Conservation (phyloP, 148 eudicot species). For the Camellia japonica region DNA sequence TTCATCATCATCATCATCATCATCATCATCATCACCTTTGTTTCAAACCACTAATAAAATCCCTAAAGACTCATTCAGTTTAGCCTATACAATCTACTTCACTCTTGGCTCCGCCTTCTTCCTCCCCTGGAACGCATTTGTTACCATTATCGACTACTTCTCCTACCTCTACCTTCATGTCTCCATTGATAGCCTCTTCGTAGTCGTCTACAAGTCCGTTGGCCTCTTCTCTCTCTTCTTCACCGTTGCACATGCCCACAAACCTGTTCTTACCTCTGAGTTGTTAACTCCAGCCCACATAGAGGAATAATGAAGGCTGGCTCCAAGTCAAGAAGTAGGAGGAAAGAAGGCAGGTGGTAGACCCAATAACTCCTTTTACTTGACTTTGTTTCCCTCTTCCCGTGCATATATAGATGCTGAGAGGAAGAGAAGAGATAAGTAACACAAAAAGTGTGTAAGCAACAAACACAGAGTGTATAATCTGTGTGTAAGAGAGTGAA, state of each 20-base stretch:
- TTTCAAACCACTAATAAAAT: not conserved
- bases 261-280: conserved; percentile 29
- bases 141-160: conserved; percentile 55
- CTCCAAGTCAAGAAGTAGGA: too few species aligned
- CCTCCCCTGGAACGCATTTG: conserved; percentile 67
- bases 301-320: too few species aligned
- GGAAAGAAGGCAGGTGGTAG: too few species aligned
- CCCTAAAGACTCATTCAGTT: conserved; percentile 51
- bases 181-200: conserved; percentile 62
- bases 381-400: too few species aligned
- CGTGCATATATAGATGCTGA: too few species aligned
- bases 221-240: conserved; percentile 37
- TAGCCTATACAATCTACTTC: conserved; percentile 73
- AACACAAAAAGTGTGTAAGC: too few species aligned
- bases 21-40: too few species aligned
- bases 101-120: conserved; percentile 46
- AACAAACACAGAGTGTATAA: too few species aligned
- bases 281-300: not conserved
- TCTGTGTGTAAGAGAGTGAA: too few species aligned
- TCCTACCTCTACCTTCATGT: conserved; percentile 33
- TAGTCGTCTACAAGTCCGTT: conserved; percentile 50
- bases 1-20: too few species aligned
- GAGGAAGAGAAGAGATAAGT: too few species aligned
- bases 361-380: too few species aligned
- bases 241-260: conserved; percentile 40